Evolutionary conservation across 2,329 filamentous ascomycete genomes (phyloP), one percentile per base, ranked within the genome.

Genomic region (Periconia macrospinosa): DNA sequence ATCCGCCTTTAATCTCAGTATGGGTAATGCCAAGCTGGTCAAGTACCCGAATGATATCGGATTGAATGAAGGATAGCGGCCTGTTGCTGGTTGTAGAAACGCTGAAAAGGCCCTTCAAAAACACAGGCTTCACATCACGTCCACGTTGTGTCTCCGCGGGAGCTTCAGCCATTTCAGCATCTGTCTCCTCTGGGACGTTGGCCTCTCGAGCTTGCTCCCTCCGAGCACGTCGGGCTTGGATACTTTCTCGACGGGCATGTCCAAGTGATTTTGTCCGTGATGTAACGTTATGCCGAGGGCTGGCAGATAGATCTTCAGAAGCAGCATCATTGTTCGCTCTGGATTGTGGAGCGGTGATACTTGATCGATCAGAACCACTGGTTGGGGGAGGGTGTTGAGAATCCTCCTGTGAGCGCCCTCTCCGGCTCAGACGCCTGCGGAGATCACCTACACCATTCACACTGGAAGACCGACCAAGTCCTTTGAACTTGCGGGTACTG

Each of bases 81-180:
- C 95, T 96, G 68, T 88, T 94, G 53, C 92, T 97, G 7, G 94
- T 99, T 0, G 94, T 99, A 3, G 91, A 95, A 50, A 97, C 94
- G 66, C 93, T 97, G 77, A 99, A 97, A 17, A 99, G 81, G 5
- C 94, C 94, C 75, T 97, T 99, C 53, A 99, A 83, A 72, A 89
- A 97, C 2, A 97, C 94, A 0, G 94, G 94, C 72, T 96, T 97
- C 49, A 93, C 87, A 46, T 95, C 91, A 6, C 89, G 86, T 61
- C 84, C 87, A 20, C 76, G 73, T 19, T 59, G 86, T 56, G 85
- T 82, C 47, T 77, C 74, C 41, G 82, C 80, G 23, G 13, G 40
- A n/a, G 76, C 79, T 53, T 82, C 80, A 1, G 79, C 77, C 23
- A 91, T 77, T 53, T 97, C 92, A 46, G 87, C 84, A 67, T 96